Conservation (phyloP, 1,139 yeast species). For the Magnusiomyces suaveolens region DNA sequence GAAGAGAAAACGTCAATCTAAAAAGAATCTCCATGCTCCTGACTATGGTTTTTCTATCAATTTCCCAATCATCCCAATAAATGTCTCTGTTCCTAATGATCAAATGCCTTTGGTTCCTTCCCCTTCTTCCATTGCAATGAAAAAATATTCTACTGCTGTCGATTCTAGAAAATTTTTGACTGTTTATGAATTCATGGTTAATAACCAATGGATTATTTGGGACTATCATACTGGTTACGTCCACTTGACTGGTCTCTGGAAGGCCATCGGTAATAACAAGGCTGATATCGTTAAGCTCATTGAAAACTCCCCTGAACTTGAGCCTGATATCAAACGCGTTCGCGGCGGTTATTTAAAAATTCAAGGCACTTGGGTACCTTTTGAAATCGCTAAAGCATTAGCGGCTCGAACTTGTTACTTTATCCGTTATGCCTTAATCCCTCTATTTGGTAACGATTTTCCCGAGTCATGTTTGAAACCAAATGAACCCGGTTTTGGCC, state of each 20-base stretch:
- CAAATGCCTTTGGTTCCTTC: conserved; percentile 28
- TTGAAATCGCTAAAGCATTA: conserved; percentile 52
- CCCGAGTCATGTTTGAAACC: conserved; percentile 64
- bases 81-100: conserved; percentile 26
- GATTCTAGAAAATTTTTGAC: conserved; percentile 54
- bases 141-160: conserved; percentile 64
- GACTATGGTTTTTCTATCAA: conserved; percentile 20
- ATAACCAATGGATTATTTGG: conserved; percentile 70
- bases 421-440: conserved; percentile 66
- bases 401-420: conserved; percentile 72
- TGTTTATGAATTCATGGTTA: conserved; percentile 61
- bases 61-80: conserved; percentile 22
- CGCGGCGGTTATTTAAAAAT: conserved; percentile 88
- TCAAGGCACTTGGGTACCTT: conserved; percentile 94
- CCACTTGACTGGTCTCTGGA: conserved; percentile 86
- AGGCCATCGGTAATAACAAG: conserved; percentile 60
- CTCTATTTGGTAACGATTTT: conserved; percentile 68
- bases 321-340: conserved; percentile 62
- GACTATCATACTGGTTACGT: conserved; percentile 82
- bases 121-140: conserved; percentile 37
- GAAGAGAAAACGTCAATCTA: conserved; percentile 1
- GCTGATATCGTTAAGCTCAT: conserved; percentile 59
- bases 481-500: conserved; percentile 58
- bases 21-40: conserved; percentile 10
- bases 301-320: conserved; percentile 61